Base-by-base conservation (phyloP, 768 basidiomycete genomes). In the Floccularia luteovirens region DNA sequence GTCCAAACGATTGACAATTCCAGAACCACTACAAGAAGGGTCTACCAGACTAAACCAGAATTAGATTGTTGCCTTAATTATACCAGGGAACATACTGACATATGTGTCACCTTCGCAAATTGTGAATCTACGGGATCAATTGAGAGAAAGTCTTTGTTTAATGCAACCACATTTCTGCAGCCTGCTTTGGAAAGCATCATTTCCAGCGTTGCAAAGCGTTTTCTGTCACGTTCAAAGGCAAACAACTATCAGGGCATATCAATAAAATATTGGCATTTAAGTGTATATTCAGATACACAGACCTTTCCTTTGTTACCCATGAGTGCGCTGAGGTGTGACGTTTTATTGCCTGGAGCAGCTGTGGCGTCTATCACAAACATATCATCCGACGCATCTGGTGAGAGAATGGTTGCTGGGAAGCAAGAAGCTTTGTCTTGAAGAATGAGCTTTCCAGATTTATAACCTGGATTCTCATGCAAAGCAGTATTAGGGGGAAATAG, bases 381-480 rank as follows among this genome's bases (percentile, higher is more conserved):
- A 30, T 68, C 57, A 16, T 75, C 67, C 14, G 53, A 57, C 1
- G 67, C 61, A 8, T 82, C 83, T 31, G 89, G 86, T 16, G 79
- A 72, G n/a, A 99, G 77, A 4, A 97, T 75, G 43, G 79, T 66
- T 0, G 94, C 90, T 13, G 96, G 90, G 58, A 99, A 91, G 61
- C 96, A 99, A 41, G 91, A 94, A 14, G 96, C 94, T 57, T 98
- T 97, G 60, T 99, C 96, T 60, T 99, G 96, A 4, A 98, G 64
- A 44, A 99, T 93, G 24, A 98, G 64, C 43, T 81, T 87, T 20
- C 92, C 91, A 23, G 74, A 63, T 47, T 67, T 68, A 61, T 92
- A 96, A 16, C 79, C 71, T 2, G 70, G 61, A 46, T 91, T 80
- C 23, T 76, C 72, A n/a, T 78, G 77, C 45, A 94, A 78, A 31